A percentile compares a stretch with the other conserved stretches of the same genome.
Conservation (phyloP, 176 grass and related monocot species). For the Oryza coarctata region DNA sequence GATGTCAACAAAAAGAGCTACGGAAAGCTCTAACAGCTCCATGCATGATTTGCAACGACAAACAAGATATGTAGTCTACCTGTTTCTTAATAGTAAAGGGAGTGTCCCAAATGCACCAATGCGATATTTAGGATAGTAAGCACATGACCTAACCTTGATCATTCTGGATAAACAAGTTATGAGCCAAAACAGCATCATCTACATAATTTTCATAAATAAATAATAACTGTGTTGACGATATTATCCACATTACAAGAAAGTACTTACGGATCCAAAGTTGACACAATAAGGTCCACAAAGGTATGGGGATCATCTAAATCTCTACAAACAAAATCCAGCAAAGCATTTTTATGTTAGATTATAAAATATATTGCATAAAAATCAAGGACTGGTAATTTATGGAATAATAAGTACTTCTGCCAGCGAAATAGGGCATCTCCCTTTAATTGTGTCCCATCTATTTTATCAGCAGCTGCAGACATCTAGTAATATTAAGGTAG, state of each 20-base stretch:
- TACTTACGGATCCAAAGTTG: conserved; percentile 70
- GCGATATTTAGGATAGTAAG: conserved; percentile 68
- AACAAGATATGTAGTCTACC: conserved; percentile 45
- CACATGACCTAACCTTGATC: conserved; percentile 72
- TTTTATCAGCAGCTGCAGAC: conserved; percentile 53
- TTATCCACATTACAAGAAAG: conserved; percentile 25
- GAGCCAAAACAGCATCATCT: background rate
- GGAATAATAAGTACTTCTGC: conserved; percentile 60
- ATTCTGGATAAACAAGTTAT: conserved; percentile 54
- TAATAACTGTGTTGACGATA: background rate
- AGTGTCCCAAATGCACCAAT: conserved; percentile 82
- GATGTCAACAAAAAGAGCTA: conserved; percentile 1
- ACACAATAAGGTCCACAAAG: conserved; percentile 84
- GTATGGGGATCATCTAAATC: conserved; percentile 82
- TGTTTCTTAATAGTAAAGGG: conserved; percentile 73
- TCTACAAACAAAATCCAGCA: conserved; percentile 42
- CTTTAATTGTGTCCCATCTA: conserved; percentile 56
- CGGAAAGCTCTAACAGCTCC: conserved; percentile 29
- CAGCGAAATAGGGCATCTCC: conserved; percentile 87
- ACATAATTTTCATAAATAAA: conserved; percentile 12
- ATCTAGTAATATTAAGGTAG: conserved; percentile 68
- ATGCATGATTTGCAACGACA: conserved; percentile 18
- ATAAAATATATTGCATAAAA: background rate
- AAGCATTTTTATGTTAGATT: conserved; percentile 35
- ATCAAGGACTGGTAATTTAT: background rate